Percentiles rank a stretch among this genome's conserved stretches.
Evolutionary conservation across 306 rosid genomes (phyloP).

Genomic region (Nissolia schottii): DNA sequence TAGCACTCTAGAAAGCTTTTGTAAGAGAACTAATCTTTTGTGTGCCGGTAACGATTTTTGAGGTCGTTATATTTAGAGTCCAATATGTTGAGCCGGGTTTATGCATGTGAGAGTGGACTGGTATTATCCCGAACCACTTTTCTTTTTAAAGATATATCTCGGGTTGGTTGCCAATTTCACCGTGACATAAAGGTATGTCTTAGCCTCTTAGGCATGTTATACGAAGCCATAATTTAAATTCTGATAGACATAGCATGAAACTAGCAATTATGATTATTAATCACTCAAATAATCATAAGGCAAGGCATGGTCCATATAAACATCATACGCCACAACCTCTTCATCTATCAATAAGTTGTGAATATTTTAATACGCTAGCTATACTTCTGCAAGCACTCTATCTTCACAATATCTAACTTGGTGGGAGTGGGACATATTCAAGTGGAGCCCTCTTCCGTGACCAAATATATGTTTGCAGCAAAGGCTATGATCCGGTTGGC

Average conservation of each 20-base stretch:
- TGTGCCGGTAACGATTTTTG: too few relatives aligned
- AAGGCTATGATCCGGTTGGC: conserved; percentile 54
- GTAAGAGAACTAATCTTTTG: too few relatives aligned
- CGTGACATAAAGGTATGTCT: too few relatives aligned
- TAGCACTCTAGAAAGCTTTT: too few relatives aligned
- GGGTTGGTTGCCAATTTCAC: too few relatives aligned
- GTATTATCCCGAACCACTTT: too few relatives aligned
- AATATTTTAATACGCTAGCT: conserved; percentile 3
- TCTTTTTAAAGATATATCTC: not conserved
- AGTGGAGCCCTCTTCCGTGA: conserved; percentile 30
- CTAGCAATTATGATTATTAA: conserved; percentile 31
- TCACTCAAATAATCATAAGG: conserved; percentile 7
- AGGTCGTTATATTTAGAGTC: too few relatives aligned
- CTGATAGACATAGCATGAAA: conserved; percentile 43
- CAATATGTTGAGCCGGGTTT: too few relatives aligned
- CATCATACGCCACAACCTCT: conserved; percentile 31
- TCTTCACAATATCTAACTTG: not conserved
- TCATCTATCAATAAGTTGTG: conserved; percentile 29
- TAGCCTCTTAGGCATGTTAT: conserved; percentile 71
- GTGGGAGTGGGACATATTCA: conserved; percentile 20
- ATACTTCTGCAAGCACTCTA: not conserved
- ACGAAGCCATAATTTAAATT: conserved; percentile 34
- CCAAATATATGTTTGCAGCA: conserved; percentile 22
- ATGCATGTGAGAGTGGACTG: too few relatives aligned
- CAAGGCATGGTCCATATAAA: conserved; percentile 8